Conservation (phyloP, 345 rosid genomes). For the Laguncularia racemosa region DNA sequence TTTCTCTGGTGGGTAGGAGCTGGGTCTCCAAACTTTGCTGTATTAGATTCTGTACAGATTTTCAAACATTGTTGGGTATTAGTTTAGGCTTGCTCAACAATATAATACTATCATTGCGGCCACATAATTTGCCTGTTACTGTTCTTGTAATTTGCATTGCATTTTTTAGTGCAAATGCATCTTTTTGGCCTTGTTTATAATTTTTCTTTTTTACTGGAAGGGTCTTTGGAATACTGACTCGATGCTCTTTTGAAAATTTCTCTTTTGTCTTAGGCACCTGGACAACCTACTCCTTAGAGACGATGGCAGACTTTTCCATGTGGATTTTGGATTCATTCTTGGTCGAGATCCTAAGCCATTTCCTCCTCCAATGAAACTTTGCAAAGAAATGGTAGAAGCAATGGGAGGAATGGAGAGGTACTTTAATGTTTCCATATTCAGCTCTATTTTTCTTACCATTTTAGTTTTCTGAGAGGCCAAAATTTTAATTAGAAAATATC, state of each 20-base stretch:
- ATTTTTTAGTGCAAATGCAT: too few relatives aligned
- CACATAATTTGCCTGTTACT: too few relatives aligned
- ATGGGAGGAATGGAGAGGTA: conserved; percentile 99
- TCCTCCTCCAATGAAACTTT: conserved; percentile 99
- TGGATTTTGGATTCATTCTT: conserved; percentile 93
- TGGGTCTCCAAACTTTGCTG: too few relatives aligned
- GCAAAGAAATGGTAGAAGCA: conserved; percentile 99
- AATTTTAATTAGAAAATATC: too few relatives aligned
- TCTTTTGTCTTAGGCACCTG: conserved; percentile 56
- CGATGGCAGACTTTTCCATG: conserved; percentile 95
- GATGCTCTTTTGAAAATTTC: conserved; percentile 9
- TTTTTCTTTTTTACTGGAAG: conserved; percentile 1
- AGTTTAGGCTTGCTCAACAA: too few relatives aligned
- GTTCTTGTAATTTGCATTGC: too few relatives aligned
- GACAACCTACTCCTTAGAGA: conserved; percentile 97
- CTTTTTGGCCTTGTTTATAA: not conserved
- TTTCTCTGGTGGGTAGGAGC: too few relatives aligned
- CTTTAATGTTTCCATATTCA: not conserved
- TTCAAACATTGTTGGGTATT: too few relatives aligned
- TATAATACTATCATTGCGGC: too few relatives aligned
- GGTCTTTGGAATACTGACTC: conserved; percentile 1
- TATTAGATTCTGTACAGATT: too few relatives aligned
- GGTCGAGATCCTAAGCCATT: conserved; percentile 99
- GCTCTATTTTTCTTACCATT: not conserved
- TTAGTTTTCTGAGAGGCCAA: not conserved